These are phyloP conservation scores for Spergularia marina DNA, from an alignment of 148 eudicot species.

Conservation along the genomic window DNA sequence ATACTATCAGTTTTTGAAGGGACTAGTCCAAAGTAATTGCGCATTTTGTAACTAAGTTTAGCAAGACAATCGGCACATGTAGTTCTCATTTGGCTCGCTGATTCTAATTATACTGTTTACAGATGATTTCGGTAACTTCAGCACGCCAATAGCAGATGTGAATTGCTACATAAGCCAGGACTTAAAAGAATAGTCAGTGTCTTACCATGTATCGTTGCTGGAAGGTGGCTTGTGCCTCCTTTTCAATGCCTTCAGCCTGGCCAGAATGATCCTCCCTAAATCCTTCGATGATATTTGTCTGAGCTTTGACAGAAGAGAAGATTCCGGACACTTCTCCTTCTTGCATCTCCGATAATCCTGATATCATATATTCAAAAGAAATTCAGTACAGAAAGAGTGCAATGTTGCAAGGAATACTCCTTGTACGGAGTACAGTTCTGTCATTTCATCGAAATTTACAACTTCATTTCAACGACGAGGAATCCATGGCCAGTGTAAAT, in stretches of 20 bases:
- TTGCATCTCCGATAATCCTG: constrained; percentile 66
- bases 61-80: no score
- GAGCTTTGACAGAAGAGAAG: constrained; percentile 49
- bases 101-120: not conserved
- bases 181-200: not conserved
- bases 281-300: constrained; percentile 46
- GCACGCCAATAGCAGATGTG: not conserved
- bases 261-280: constrained; percentile 61
- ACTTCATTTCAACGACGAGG: not conserved
- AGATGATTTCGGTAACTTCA: not conserved
- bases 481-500: not conserved
- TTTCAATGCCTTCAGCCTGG: constrained; percentile 58
- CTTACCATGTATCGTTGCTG: constrained; percentile 74
- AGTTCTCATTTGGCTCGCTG: no score
- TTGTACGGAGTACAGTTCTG: not conserved
- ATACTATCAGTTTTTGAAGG: no score
- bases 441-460: not conserved
- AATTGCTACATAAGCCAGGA: no score
- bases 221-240: constrained; percentile 65
- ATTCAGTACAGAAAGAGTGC: not conserved
- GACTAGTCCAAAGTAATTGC: no score
- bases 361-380: not conserved
- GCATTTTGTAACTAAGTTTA: no score
- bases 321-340: constrained; percentile 48
- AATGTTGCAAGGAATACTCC: not conserved